A percentile compares a stretch with the other conserved stretches of the same genome.
Conservation (phyloP, 2,329 filamentous ascomycete genomes). For the Aspergillus proliferans region DNA sequence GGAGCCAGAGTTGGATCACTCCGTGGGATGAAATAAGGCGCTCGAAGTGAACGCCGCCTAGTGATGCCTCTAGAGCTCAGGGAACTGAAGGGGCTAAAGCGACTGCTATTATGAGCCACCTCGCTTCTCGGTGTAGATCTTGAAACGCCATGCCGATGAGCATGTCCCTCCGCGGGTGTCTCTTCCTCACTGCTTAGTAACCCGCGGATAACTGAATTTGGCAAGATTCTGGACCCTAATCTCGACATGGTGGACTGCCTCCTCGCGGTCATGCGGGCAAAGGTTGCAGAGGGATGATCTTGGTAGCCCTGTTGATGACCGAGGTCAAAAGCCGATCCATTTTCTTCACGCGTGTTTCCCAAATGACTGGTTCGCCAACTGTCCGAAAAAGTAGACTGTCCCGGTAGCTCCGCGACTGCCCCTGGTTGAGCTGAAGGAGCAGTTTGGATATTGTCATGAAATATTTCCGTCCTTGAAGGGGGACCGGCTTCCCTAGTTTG, state of each 20-base stretch:
- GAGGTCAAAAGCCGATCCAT: constrained; percentile 26
- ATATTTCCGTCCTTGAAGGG: constrained; percentile 12
- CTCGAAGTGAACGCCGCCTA: constrained; percentile 34
- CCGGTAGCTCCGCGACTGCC: constrained; percentile 12
- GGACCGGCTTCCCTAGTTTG: constrained; percentile 17
- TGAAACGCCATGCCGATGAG: constrained; percentile 38
- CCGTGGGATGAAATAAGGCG: constrained; percentile 35
- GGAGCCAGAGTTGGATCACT: constrained; percentile 26
- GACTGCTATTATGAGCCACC: constrained; percentile 25
- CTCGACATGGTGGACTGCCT: constrained; percentile 44
- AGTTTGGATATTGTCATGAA: constrained; percentile 10
- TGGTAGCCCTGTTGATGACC: constrained; percentile 24
- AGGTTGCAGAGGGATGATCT: constrained; percentile 25
- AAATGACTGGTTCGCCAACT: constrained; percentile 15
- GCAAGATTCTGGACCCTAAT: constrained; percentile 43
- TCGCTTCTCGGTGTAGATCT: constrained; percentile 32
- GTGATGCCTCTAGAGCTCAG: constrained; percentile 34
- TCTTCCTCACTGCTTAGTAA: constrained; percentile 42
- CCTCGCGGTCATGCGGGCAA: constrained; percentile 32
- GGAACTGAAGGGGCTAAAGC: constrained; percentile 37
- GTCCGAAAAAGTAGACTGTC: constrained; percentile 9
- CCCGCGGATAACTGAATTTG: constrained; percentile 40
- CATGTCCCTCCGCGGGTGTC: constrained; percentile 39
- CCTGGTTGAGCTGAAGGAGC: constrained; percentile 6
- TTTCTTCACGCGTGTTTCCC: constrained; percentile 34